Percentiles rank a stretch among this genome's conserved stretches.
phyloP scores from a whole-genome alignment of 441 rosid genomes.

The Metrosideros polymorpha region DNA sequence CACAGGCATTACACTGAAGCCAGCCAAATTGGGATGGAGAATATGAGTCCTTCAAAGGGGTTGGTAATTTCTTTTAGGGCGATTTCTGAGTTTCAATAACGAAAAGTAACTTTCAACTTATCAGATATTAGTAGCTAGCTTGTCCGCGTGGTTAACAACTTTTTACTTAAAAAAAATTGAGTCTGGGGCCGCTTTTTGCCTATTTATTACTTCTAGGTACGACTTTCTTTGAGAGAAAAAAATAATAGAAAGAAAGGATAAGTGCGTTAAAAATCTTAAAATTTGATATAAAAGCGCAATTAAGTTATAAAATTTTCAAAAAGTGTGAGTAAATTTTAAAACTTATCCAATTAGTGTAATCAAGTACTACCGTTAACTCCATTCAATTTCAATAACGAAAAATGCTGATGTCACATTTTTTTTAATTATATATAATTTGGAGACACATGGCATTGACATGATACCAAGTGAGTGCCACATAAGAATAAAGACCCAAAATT shows the following conservation, averaged over 20 bases:
- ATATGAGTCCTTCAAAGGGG: neutral
- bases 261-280: fast-evolving
- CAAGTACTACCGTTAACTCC: no score
- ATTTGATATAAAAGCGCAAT: fast-evolving
- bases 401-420: fast-evolving
- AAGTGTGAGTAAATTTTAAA: fast-evolving
- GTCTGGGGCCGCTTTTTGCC: no score
- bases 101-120: no score
- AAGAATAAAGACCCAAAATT: no score
- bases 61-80: neutral
- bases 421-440: no score
- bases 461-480: neutral
- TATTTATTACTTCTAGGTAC: no score
- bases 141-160: neutral
- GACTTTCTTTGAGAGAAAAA: no score
- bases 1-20: fast-evolving
- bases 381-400: fast-evolving
- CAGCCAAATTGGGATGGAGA: neutral
- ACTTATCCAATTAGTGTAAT: no score
- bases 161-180: neutral
- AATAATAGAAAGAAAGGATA: fast-evolving
- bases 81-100: neutral
- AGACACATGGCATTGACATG: no score
- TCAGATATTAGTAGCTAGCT: fast-evolving
- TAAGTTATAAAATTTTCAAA: fast-evolving